Conservation (phyloP, 2,329 filamentous ascomycete species). For the Colletotrichum horii region DNA sequence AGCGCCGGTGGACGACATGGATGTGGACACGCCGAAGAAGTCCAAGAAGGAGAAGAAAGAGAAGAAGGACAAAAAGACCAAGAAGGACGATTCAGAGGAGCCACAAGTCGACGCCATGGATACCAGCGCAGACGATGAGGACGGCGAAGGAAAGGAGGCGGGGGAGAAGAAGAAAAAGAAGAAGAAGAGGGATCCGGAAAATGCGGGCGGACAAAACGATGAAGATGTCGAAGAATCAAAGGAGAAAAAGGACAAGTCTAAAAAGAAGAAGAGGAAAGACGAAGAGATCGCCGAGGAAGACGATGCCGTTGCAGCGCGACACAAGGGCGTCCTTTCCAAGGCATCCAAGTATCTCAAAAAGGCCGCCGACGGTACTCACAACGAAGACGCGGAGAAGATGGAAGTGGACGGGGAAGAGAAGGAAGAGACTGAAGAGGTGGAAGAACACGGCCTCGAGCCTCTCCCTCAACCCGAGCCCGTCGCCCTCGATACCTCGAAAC, state of each 20-base stretch:
- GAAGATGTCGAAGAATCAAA: slow-evolving; percentile 4
- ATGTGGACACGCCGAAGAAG: slow-evolving; percentile 23
- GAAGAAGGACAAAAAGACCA: slow-evolving; percentile 35
- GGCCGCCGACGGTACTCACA: slow-evolving; percentile 44
- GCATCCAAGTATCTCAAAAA: slow-evolving; percentile 60
- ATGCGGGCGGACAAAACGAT: not conserved
- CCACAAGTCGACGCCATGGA: not conserved
- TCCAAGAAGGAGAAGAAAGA: slow-evolving; percentile 40
- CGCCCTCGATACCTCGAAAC: slow-evolving; percentile 59
- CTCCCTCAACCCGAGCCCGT: slow-evolving; percentile 78
- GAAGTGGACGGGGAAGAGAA: slow-evolving; percentile 28
- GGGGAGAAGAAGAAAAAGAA: slow-evolving; percentile 23
- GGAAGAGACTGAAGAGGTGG: slow-evolving; percentile 35
- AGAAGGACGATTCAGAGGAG: slow-evolving; percentile 20
- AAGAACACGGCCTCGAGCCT: slow-evolving; percentile 76
- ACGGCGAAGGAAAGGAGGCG: not conserved
- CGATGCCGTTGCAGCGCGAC: slow-evolving; percentile 37
- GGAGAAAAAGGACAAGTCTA: slow-evolving; percentile 27
- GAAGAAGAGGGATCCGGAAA: slow-evolving; percentile 13
- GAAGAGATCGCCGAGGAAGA: slow-evolving; percentile 25
- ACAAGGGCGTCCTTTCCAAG: slow-evolving; percentile 60
- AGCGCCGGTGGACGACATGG: slow-evolving; percentile 18
- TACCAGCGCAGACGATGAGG: not conserved
- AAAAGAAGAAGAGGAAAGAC: slow-evolving; percentile 22
- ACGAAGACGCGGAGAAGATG: slow-evolving; percentile 33